Base-by-base conservation (phyloP, 2,329 filamentous ascomycete species). In the Talaromyces sp. region DNA sequence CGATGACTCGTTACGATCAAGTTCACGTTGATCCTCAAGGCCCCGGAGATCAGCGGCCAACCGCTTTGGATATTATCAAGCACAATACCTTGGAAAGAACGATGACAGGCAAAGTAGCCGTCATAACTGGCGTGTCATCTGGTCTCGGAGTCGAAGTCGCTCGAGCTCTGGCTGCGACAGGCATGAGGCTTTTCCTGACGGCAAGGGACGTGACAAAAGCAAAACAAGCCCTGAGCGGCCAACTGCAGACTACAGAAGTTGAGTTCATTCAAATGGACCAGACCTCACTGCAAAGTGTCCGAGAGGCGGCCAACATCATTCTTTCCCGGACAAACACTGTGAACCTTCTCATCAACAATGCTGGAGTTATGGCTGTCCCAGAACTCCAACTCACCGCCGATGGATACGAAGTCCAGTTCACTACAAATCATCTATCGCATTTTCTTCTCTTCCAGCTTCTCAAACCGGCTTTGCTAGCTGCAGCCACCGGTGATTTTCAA, bases 261-360 rank as follows among this genome's bases (percentile, higher is more conserved):
- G 28, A 36, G 17, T 58, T 58, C 19, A 28, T 62, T 22, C 27
- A 62, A 25, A 55, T 62, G 60, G 32, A 28, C 9, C 42, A 58
- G 17, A 42, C 47, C 28, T 58, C 56, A 10, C 30, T 62, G 28
- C 15, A 55, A 7, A 62, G 15, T 51, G 60, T 62, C 7, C 55
- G 39, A 27, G 60, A 58, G 1, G 42, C 51, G 6, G 60, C 49
- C 8, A 55, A 51, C 9, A 49, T 25, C 5, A 54, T 62, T 27
- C 17, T 58, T n/a, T 56, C 47, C 28, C 6, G 30, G 28, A 58
- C 33, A 4, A 42, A 56, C 15, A 55, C 33, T 8, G 28, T 62
- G 8, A 62, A 62, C 47, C 42, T 62, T 42, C 44, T 62, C 28
- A 55, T 62, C 30, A 25, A 47, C 55, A 62, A 62, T 58, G 60